Evolutionary conservation across 495 filamentous ascomycete genomes (phyloP), one percentile per base, ranked within the genome.

Genomic region (Astrothelium subdiscretum): DNA sequence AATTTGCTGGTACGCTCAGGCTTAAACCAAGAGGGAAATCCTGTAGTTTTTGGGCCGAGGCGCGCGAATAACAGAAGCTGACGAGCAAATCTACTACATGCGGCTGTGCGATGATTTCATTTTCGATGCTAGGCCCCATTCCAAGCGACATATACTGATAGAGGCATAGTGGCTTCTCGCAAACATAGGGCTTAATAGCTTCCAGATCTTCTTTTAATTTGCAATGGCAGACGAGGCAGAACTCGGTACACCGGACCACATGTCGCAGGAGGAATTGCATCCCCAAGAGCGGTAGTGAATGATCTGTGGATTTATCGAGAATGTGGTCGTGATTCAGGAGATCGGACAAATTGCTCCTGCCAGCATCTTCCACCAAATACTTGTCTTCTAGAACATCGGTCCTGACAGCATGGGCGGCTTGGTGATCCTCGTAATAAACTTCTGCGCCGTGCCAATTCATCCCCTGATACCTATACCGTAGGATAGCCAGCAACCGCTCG

Each of bases 121-220:
- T 82, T 69, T 96, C 91, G 61, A 96, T 82, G 68, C 83, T 89
- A 1, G 90, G 86, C 0, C 92, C 92, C 71, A 96, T 85, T 0
- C 90, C 91, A 29, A 94, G 78, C n/a, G 81, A 80, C 83, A 96
- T 88, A 75, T 95, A 96, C 68, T 97, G 92, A 66, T 90, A 94
- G 1, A 96, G 75, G 69, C 92, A 97, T 8, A 97, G 78, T 2
- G 80, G 81, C 22, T 84, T 82, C 31, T 82, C 84, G 77, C 92
- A 97, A 22, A 96, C 90, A 67, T 94, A 96, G 0, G 92, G 92
- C 63, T 91, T 92, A 48, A 97, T 76, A n/a, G 92, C 87, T 66
- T 92, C 89, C 54, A 95, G 87, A 6, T 83, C 81, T 5, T 79
- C 80, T n/a, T 82, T 70, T 32, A 89, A 78, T 68, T 81, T 87